These are phyloP conservation scores for Nigrospora osmanthi DNA, from an alignment of 2,329 filamentous ascomycete species.

Conservation along the genomic window DNA sequence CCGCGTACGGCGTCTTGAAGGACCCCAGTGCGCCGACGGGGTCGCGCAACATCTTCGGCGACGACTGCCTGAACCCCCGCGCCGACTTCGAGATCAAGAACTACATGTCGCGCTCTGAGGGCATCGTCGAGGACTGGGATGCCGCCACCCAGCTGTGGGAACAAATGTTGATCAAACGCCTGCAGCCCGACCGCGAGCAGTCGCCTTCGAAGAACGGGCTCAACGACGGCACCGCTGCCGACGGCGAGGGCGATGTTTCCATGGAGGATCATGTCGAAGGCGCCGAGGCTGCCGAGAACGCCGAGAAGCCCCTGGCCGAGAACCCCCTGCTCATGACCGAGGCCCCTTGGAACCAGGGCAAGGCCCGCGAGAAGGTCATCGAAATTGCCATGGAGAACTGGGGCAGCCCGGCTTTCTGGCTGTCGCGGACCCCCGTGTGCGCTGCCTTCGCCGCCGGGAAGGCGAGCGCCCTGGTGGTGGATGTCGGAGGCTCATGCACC, in stretches of 20 bases:
- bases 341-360: slow-evolving; percentile 82
- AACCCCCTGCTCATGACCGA: slow-evolving; percentile 91
- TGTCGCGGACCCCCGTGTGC: slow-evolving; percentile 82
- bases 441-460: slow-evolving; percentile 90
- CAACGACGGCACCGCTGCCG: slow-evolving; percentile 64
- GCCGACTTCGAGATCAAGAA: slow-evolving; percentile 78
- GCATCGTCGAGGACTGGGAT: slow-evolving; percentile 95
- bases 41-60: slow-evolving; percentile 66
- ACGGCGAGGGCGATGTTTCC: slow-evolving; percentile 52
- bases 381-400: slow-evolving; percentile 97
- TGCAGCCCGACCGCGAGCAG: slow-evolving; percentile 69
- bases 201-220: slow-evolving; percentile 69
- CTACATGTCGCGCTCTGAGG: slow-evolving; percentile 75
- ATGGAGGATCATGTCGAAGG: slow-evolving; percentile 38
- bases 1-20: slow-evolving; percentile 68
- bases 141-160: slow-evolving; percentile 86
- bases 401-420: slow-evolving; percentile 90
- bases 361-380: slow-evolving; percentile 86
- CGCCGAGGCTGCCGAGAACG: slow-evolving; percentile 31
- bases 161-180: slow-evolving; percentile 77
- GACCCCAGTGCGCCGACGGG: slow-evolving; percentile 28
- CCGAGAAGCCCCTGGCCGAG: slow-evolving; percentile 79
- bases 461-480: slow-evolving; percentile 84
- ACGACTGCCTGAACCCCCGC: slow-evolving; percentile 77
- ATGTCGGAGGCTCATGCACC: slow-evolving; percentile 81